Evolutionary conservation across 768 basidiomycete genomes (phyloP).

Genomic region (Kwoniella europaea): DNA sequence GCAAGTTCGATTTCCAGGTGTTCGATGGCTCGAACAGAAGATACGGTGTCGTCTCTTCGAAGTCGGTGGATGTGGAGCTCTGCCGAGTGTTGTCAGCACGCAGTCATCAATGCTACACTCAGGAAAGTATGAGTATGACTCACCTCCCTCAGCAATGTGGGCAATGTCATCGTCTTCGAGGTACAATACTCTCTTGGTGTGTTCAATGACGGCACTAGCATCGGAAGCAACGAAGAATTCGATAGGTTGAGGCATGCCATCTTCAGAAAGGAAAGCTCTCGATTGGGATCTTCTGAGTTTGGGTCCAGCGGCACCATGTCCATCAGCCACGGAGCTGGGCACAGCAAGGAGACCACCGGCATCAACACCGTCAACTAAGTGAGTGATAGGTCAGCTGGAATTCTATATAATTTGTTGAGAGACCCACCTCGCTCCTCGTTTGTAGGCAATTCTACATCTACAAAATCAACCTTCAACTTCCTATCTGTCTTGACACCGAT

Average conservation of each 20-base stretch:
- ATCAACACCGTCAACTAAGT: constrained; percentile 58
- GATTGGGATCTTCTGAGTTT: constrained; percentile 93
- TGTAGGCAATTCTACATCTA: constrained; percentile 87
- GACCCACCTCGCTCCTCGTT: constrained; percentile 63
- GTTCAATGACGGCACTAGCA: constrained; percentile 93
- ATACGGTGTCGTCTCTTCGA: constrained; percentile 77
- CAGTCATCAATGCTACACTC: background rate
- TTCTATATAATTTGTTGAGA: constrained; percentile 39
- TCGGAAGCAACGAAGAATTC: constrained; percentile 99
- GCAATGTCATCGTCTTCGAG: constrained; percentile 99
- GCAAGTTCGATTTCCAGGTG: constrained; percentile 97
- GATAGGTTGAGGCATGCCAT: constrained; percentile 97
- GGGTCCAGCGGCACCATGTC: constrained; percentile 61
- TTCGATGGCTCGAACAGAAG: constrained; percentile 89
- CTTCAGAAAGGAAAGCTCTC: constrained; percentile 96
- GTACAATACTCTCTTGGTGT: constrained; percentile 98
- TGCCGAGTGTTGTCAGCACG: constrained; percentile 7
- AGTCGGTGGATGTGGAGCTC: constrained; percentile 99
- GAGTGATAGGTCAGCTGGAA: constrained; percentile 43
- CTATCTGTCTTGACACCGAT: constrained; percentile 99
- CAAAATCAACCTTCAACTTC: constrained; percentile 99
- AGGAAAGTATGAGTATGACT: constrained; percentile 5
- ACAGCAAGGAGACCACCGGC: constrained; percentile 66
- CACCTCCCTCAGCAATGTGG: constrained; percentile 83
- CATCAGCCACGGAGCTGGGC: constrained; percentile 63